Conservation (phyloP, 179 eudicot genomes). For the Gypsophila paniculata region DNA sequence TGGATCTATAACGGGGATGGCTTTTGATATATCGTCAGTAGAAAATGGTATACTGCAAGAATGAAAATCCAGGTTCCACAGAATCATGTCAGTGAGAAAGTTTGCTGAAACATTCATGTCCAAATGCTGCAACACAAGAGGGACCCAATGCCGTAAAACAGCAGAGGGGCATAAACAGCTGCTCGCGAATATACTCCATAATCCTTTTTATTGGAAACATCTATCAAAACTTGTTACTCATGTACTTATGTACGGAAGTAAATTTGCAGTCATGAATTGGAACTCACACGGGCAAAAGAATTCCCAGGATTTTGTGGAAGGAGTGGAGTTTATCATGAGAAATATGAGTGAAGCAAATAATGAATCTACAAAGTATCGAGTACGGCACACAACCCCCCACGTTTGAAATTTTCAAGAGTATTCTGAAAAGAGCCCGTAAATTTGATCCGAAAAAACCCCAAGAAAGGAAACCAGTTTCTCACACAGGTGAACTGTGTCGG, state of each 20-base stretch:
- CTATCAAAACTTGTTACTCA: no score
- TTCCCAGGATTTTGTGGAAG: neutral
- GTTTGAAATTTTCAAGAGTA: no score
- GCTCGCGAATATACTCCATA: no score
- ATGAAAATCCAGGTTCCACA: conserved; percentile 12
- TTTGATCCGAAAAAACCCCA: neutral
- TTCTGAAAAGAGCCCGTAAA: no score
- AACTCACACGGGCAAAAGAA: neutral
- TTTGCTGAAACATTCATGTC: neutral
- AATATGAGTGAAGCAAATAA: neutral
- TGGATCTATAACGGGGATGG: conserved; percentile 80
- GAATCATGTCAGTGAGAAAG: conserved; percentile 4
- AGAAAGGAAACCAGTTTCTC: neutral
- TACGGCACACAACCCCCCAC: neutral
- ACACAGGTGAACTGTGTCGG: neutral
- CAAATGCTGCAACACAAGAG: neutral
- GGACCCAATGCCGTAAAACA: neutral
- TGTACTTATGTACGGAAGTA: neutral
- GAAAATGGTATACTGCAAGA: conserved; percentile 84
- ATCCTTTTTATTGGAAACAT: no score
- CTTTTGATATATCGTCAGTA: conserved; percentile 90
- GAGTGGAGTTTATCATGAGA: neutral
- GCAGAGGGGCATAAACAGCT: neutral
- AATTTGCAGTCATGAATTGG: neutral
- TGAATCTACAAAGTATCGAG: neutral